Evolutionary conservation across 257 asterid genomes (phyloP), one percentile per base, ranked within the genome.

Genomic region (Rhazya stricta): DNA sequence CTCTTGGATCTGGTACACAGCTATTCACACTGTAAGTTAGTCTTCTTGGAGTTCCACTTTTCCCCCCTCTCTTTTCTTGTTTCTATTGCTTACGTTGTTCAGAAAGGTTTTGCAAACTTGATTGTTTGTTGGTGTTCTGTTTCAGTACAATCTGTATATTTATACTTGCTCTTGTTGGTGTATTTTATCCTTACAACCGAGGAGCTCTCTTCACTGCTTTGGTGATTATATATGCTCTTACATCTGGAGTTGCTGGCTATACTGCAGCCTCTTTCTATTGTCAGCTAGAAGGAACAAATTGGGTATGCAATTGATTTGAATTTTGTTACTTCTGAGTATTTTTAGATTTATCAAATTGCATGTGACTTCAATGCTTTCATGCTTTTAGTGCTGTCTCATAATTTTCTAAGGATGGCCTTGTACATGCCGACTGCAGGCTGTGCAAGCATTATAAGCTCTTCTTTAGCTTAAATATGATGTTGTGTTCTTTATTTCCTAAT

Each of bases 181-280:
- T 81, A 57, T 84, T 84, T 77, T 84, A 84, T 65, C 87, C 87
- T 25, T 84, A 84, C 74, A 84, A 84, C 79, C 87, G 87, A 21
- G 81, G 87, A 77, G 84, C 86, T 39, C 81, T 83, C 0, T 83
- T 83, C 74, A 77, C 87, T 37, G 85, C 87, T 2, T 79, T 84
- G n/a, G 82, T 83, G 78, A 81, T 83, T 67, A 80, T 83, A 36
- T 83, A 83, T 65, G 84, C 84, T 5, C 81, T 83, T 56, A 83
- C 86, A 46, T 83, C 86, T 45, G 86, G 86, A 61, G 71, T 84
- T 37, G 81, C 87, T 68, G 87, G 87, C 48, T 84, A 84, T 57
- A 79, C 83, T 36, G 76, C 84, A 46, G 67, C 86, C 6, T 76
- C 86, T 67, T 83, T 83, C 82, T 83, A 83, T 80, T 48, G 80